These are phyloP conservation scores for Coemansia umbellata DNA, from an alignment of 192 early-diverging fungal species.

Conservation along the genomic window DNA sequence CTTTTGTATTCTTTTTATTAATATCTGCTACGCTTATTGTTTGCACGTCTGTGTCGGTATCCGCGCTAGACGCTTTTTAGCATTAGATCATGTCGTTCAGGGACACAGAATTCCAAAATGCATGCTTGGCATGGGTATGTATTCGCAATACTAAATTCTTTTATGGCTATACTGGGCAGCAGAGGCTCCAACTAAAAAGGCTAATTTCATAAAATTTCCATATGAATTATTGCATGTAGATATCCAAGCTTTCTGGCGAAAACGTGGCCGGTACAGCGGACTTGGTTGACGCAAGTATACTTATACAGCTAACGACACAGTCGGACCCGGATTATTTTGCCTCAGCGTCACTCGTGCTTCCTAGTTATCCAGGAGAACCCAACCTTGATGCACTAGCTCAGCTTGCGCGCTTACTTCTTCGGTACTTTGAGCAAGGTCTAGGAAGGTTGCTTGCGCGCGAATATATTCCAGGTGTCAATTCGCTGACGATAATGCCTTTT, in stretches of 20 bases:
- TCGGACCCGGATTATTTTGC: constrained; percentile 48
- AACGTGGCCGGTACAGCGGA: constrained; percentile 7
- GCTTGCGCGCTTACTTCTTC: constrained; percentile 39
- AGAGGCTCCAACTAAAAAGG: too few relatives aligned
- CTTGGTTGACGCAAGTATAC: constrained; percentile 35
- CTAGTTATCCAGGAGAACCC: constrained; percentile 14
- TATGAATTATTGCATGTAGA: constrained; percentile 6
- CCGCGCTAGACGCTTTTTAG: too few relatives aligned
- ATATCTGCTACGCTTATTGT: too few relatives aligned
- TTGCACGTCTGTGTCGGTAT: too few relatives aligned
- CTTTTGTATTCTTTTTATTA: too few relatives aligned
- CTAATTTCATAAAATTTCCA: too few relatives aligned
- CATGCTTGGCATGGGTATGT: constrained; percentile 1
- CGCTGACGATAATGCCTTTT: constrained; percentile 21
- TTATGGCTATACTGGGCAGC: too few relatives aligned
- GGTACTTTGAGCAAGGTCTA: constrained; percentile 28
- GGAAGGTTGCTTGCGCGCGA: constrained; percentile 22
- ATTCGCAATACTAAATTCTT: background rate
- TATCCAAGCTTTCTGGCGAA: constrained; percentile 24
- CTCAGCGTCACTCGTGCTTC: constrained; percentile 40
- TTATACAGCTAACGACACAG: constrained; percentile 30
- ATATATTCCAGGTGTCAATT: constrained; percentile 28
- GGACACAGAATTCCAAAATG: constrained; percentile 1
- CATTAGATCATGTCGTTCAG: constrained; percentile 1
- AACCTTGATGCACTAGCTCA: constrained; percentile 45